Percentiles rank a stretch among this genome's conserved stretches.
Conservation (phyloP, 768 basidiomycete species). For the Coprinellus micaceus region DNA sequence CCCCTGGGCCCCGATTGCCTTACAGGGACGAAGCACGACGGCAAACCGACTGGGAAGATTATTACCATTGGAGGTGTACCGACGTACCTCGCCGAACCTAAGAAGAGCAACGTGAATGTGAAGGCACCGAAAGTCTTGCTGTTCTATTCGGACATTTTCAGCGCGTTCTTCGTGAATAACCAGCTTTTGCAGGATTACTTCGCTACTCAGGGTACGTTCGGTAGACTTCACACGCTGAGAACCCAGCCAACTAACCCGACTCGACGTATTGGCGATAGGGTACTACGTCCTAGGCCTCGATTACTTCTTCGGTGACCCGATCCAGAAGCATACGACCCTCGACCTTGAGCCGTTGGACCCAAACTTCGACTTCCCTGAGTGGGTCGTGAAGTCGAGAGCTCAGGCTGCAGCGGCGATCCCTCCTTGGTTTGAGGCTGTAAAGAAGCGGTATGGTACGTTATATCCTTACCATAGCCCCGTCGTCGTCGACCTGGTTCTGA, state of each 20-base stretch:
- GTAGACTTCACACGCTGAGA: not conserved
- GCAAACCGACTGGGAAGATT: slow-evolving; percentile 35
- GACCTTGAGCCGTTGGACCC: slow-evolving; percentile 18
- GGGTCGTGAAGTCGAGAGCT: slow-evolving; percentile 29
- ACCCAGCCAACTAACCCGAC: too few relatives aligned
- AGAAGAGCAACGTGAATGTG: not conserved
- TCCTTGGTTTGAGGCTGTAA: slow-evolving; percentile 44
- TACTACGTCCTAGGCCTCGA: slow-evolving; percentile 47
- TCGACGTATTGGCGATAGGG: too few relatives aligned
- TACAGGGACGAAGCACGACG: slow-evolving; percentile 40
- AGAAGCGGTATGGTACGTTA: slow-evolving; percentile 38
- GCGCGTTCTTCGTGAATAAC: slow-evolving; percentile 48
- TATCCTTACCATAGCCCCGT: slow-evolving; percentile 13
- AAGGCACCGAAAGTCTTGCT: slow-evolving; percentile 35
- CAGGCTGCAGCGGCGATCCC: slow-evolving; percentile 35
- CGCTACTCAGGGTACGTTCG: too few relatives aligned
- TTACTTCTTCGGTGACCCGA: slow-evolving; percentile 50
- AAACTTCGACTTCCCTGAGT: slow-evolving; percentile 28
- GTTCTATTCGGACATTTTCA: slow-evolving; percentile 48
- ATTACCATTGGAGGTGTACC: slow-evolving; percentile 31
- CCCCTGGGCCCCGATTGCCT: slow-evolving; percentile 41
- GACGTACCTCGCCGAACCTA: slow-evolving; percentile 42
- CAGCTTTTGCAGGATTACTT: too few relatives aligned
- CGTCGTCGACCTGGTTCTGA: not conserved
- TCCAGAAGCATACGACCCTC: slow-evolving; percentile 26